These are phyloP conservation scores for Cladophialophora yegresii DNA, from an alignment of 2,329 filamentous ascomycete species.

Conservation along the genomic window DNA sequence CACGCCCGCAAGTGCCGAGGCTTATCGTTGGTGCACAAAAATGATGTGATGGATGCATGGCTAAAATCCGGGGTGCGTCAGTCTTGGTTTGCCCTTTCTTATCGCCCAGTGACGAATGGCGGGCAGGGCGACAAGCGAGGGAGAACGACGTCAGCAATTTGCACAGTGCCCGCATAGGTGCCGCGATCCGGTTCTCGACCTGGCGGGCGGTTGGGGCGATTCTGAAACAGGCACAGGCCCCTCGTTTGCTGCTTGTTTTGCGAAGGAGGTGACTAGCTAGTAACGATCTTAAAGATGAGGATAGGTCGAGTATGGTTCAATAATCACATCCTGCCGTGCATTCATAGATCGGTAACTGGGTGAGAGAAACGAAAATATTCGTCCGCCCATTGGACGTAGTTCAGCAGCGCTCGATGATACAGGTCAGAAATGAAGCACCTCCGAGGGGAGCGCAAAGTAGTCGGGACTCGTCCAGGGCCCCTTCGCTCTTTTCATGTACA, in stretches of 20 bases:
- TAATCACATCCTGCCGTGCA: neutral
- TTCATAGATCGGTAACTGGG: neutral
- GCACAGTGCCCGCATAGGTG: neutral
- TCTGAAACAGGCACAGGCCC: slow-evolving; percentile 27
- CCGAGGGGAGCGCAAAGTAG: neutral
- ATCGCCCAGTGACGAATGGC: slow-evolving; percentile 15
- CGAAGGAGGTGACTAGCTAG: neutral
- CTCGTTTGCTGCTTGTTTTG: slow-evolving; percentile 5
- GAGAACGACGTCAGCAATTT: slow-evolving; percentile 28
- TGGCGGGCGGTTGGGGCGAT: slow-evolving; percentile 12
- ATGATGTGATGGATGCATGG: slow-evolving; percentile 25
- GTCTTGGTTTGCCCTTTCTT: slow-evolving; percentile 7
- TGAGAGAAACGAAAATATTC: neutral
- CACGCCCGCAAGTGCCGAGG: slow-evolving; percentile 29
- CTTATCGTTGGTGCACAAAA: slow-evolving; percentile 22
- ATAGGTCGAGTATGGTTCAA: neutral
- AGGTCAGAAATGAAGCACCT: neutral
- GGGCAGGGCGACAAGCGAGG: slow-evolving; percentile 25
- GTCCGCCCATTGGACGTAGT: neutral
- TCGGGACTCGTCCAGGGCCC: neutral
- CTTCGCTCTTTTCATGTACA: neutral
- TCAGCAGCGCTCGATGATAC: too few species aligned
- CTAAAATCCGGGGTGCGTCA: slow-evolving; percentile 33
- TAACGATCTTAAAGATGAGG: neutral
- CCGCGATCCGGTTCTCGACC: slow-evolving; percentile 27